Base-by-base conservation (phyloP, 805 yeast genomes). In the Candida vartiovaarae region DNA sequence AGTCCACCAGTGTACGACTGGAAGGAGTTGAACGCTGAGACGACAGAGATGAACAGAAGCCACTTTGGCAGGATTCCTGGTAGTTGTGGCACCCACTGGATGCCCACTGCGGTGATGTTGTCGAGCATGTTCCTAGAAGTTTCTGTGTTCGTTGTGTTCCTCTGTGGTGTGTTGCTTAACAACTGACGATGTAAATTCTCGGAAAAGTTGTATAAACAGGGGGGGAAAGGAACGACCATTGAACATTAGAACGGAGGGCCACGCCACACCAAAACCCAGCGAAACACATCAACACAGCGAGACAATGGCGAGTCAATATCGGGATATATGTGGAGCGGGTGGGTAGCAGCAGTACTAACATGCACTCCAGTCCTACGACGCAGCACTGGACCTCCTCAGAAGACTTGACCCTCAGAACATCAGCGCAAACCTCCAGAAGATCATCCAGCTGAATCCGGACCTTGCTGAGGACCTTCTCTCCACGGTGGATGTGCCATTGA, bases 11-110 rank as follows among this genome's bases (percentile, higher is more conserved):
- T 62, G 65, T 90, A 93, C 10, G 93, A 81, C 66, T 93, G 99
- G 24, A 76, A 68, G 0, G 97, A 87, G 64, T 93, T 93, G 72
- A 93, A 88, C 29, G 86, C 70, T 2, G 97, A 87, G n/a, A 91
- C 97, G 3, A 82, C 81, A 0, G 97, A 86, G 57, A 82, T 82
- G 58, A 87, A 80, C 35, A 85, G 66, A 34, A 82, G 70, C 87
- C 95, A 84, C 66, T 82, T 82, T 39, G 93, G 91, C 40, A 84
- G 65, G 38, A 72, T 57, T 8, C 89, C 88, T 7, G 78, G 75
- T 3, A 68, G 45, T 27, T 61, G 53, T 38, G 80, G 77, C 32
- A 56, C 48, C 42, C 47, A 56, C 6, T 68, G 61, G 36, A 67
- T 57, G 20, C 66, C 54, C n/a, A 68, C 50, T 4, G 62, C 59